A percentile compares a stretch with the other conserved stretches of the same genome.
These are phyloP conservation scores for Cyberlindnera nakhonratchasimensis DNA, from an alignment of 805 yeast species.

Conservation along the genomic window DNA sequence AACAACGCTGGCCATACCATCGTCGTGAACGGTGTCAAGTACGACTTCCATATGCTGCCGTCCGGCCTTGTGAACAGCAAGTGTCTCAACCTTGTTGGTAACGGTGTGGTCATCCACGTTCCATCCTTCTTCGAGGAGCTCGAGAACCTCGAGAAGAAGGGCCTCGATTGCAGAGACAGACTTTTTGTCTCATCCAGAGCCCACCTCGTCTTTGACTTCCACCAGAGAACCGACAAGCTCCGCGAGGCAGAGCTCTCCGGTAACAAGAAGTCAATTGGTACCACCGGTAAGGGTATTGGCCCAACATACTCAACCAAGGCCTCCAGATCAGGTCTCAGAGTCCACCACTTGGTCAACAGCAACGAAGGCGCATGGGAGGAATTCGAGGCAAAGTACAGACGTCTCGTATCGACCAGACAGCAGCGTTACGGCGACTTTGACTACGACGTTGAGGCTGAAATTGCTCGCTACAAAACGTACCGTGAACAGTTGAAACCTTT, in stretches of 20 bases:
- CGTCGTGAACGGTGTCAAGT: constrained; percentile 82
- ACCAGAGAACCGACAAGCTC: constrained; percentile 92
- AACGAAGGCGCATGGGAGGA: constrained; percentile 93
- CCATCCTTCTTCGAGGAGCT: constrained; percentile 91
- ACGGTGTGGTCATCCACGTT: constrained; percentile 94
- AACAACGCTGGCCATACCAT: constrained; percentile 99
- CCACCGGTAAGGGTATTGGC: constrained; percentile 98
- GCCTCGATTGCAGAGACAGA: constrained; percentile 59
- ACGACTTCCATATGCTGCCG: constrained; percentile 98
- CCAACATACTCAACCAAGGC: constrained; percentile 98
- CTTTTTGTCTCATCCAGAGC: constrained; percentile 90
- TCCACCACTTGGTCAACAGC: constrained; percentile 89
- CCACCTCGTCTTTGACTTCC: constrained; percentile 96
- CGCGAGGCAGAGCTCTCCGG: constrained; percentile 81
- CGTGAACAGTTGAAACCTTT: constrained; percentile 78
- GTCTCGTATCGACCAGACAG: constrained; percentile 76
- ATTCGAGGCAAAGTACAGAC: constrained; percentile 71
- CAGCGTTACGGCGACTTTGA: constrained; percentile 93
- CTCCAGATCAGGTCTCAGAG: constrained; percentile 93
- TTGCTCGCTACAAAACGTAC: constrained; percentile 69
- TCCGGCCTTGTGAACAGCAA: constrained; percentile 95
- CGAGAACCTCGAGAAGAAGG: constrained; percentile 75
- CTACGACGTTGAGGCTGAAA: constrained; percentile 77
- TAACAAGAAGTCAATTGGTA: constrained; percentile 83
- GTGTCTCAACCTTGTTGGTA: constrained; percentile 86